Conservation (phyloP, 768 basidiomycete genomes). For the Termitomyces sp. region DNA sequence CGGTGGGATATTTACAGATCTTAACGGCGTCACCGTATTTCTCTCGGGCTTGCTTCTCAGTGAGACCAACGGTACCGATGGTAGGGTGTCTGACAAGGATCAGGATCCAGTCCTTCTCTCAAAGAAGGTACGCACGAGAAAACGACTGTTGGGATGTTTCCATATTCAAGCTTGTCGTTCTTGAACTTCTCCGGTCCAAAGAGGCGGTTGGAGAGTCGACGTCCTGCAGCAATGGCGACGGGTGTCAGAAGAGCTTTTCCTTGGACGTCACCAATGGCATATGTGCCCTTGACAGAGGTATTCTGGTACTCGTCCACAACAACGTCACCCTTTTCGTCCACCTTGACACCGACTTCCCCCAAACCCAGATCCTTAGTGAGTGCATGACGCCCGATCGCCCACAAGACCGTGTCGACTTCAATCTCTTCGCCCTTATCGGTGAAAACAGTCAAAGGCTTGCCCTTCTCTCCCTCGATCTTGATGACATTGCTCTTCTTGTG, state of each 20-base stretch:
- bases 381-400: slow-evolving; percentile 91
- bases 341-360: slow-evolving; percentile 69
- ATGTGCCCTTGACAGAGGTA: slow-evolving; percentile 62
- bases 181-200: slow-evolving; percentile 87
- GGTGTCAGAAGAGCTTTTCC: slow-evolving; percentile 94
- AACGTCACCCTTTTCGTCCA: slow-evolving; percentile 77
- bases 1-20: slow-evolving; percentile 61
- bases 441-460: slow-evolving; percentile 68
- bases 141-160: slow-evolving; percentile 91
- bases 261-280: slow-evolving; percentile 86
- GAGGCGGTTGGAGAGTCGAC: slow-evolving; percentile 82
- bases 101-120: slow-evolving; percentile 1
- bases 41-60: slow-evolving; percentile 83
- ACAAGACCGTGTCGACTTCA: slow-evolving; percentile 83
- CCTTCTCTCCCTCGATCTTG: slow-evolving; percentile 71
- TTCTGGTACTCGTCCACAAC: slow-evolving; percentile 91
- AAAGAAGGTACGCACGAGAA: slow-evolving; percentile 69
- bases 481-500: slow-evolving; percentile 74
- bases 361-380: slow-evolving; percentile 76
- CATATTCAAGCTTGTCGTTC: slow-evolving; percentile 81
- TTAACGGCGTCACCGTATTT: slow-evolving; percentile 88
- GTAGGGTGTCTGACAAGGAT: slow-evolving; percentile 70
- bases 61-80: slow-evolving; percentile 92
- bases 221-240: slow-evolving; percentile 94
- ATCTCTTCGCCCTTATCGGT: slow-evolving; percentile 69